Percentiles rank a stretch among this genome's conserved stretches.
Conservation (phyloP, 805 yeast genomes). For the Lachancea meyersii region DNA sequence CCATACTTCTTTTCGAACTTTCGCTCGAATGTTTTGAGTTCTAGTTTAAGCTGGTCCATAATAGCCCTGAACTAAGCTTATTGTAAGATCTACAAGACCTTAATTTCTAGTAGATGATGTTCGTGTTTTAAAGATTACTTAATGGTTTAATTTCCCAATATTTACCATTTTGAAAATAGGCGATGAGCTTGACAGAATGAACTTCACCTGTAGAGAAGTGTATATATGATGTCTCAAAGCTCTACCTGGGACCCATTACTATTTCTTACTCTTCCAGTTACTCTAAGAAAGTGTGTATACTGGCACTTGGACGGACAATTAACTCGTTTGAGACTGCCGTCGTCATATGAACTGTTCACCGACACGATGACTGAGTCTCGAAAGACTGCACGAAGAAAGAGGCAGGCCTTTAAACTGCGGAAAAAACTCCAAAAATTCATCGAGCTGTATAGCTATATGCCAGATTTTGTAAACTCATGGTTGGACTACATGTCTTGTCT, state of each 20-base stretch:
- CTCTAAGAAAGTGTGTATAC: conserved; percentile 23
- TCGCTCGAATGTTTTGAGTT: conserved; percentile 53
- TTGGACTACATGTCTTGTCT: conserved; percentile 22
- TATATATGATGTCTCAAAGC: background rate
- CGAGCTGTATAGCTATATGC: conserved; percentile 23
- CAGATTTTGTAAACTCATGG: conserved; percentile 22
- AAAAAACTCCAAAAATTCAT: conserved; percentile 18
- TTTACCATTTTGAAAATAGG: background rate
- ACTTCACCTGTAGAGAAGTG: background rate
- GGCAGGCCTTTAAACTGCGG: conserved; percentile 5
- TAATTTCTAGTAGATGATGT: background rate
- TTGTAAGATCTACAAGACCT: background rate
- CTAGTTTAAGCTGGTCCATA: conserved; percentile 33
- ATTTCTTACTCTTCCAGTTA: conserved; percentile 24
- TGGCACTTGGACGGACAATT: conserved; percentile 16
- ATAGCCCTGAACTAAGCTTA: background rate
- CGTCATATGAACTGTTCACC: conserved; percentile 7
- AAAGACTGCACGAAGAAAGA: background rate
- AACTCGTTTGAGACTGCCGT: conserved; percentile 3
- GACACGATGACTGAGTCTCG: background rate
- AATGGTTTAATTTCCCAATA: background rate
- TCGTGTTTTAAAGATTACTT: background rate
- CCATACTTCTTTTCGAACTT: conserved; percentile 35
- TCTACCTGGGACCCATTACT: conserved; percentile 6
- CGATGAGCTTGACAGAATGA: background rate